Conservation (phyloP, 495 filamentous ascomycete genomes). For the Penicillium diatomitis region DNA sequence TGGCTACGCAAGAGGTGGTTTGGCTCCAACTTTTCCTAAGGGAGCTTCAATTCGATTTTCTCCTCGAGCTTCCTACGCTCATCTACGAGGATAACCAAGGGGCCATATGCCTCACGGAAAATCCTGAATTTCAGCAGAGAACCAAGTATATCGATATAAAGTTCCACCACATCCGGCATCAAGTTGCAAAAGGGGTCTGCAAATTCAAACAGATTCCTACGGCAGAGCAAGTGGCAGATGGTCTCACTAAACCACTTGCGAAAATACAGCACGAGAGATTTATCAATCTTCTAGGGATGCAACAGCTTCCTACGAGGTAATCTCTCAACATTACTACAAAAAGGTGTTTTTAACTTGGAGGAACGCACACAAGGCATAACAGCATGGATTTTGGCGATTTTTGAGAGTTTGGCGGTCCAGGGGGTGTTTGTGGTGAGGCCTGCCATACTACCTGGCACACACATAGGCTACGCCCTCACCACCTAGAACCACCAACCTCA, state of each 20-base stretch:
- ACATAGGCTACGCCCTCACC: too few species aligned
- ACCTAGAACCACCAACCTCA: too few species aligned
- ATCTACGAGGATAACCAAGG: not conserved
- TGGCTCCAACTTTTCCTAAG: not conserved
- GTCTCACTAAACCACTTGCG: not conserved
- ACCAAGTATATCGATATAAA: not conserved
- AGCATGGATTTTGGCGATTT: too few species aligned
- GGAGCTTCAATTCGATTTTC: not conserved
- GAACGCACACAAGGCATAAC: too few species aligned
- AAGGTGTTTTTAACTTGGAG: too few species aligned
- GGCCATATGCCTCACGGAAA: not conserved
- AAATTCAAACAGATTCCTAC: not conserved
- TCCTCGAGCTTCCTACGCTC: not conserved
- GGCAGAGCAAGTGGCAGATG: not conserved
- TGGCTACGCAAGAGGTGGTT: not conserved
- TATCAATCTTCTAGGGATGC: too few species aligned
- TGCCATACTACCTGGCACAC: too few species aligned
- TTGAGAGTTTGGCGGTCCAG: too few species aligned
- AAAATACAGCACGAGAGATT: not conserved
- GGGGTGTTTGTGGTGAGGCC: too few species aligned
- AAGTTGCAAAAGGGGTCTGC: not conserved
- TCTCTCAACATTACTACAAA: too few species aligned
- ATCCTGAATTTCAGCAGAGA: not conserved
- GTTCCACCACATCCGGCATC: not conserved
- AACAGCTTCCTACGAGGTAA: too few species aligned